A percentile compares a stretch with the other conserved stretches of the same genome.
These are phyloP conservation scores for Yamadazyma oceani DNA, from an alignment of 1,139 yeast species.

Conservation along the genomic window DNA sequence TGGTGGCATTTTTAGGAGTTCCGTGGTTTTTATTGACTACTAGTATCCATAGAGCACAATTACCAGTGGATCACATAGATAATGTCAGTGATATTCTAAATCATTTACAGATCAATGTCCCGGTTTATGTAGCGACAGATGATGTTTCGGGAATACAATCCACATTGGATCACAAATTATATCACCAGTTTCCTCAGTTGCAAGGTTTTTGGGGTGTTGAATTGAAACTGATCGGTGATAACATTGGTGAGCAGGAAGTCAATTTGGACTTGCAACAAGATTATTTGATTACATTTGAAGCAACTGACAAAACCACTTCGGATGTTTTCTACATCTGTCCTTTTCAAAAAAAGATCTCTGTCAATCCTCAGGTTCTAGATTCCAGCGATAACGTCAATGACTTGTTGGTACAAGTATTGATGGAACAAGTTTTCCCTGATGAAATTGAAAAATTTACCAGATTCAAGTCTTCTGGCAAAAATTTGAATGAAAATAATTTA, in stretches of 20 bases:
- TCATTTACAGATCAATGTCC: constrained; percentile 47
- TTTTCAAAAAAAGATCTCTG: constrained; percentile 27
- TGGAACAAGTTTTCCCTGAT: constrained; percentile 35
- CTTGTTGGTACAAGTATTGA: constrained; percentile 31
- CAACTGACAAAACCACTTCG: constrained; percentile 9
- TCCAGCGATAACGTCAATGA: constrained; percentile 23
- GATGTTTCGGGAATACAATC: constrained; percentile 29
- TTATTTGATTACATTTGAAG: constrained; percentile 26
- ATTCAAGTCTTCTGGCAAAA: constrained; percentile 8
- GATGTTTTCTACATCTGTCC: constrained; percentile 36
- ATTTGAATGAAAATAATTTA: constrained; percentile 26
- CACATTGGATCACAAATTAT: constrained; percentile 27
- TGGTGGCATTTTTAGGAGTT: constrained; percentile 54
- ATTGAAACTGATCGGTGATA: constrained; percentile 15
- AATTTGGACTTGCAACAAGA: constrained; percentile 14
- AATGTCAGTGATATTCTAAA: constrained; percentile 35
- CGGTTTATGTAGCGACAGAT: constrained; percentile 54
- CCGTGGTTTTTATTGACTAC: constrained; percentile 78
- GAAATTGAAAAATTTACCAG: constrained; percentile 32
- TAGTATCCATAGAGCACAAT: constrained; percentile 68
- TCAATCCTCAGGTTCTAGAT: constrained; percentile 25
- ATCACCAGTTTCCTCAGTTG: constrained; percentile 22
- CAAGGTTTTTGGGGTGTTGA: constrained; percentile 29
- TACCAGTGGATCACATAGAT: constrained; percentile 59
- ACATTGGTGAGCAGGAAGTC: constrained; percentile 8